Percentiles rank a stretch among this genome's conserved stretches.
Conservation (phyloP, 306 rosid genomes). For the Leucaena leucocephala region DNA sequence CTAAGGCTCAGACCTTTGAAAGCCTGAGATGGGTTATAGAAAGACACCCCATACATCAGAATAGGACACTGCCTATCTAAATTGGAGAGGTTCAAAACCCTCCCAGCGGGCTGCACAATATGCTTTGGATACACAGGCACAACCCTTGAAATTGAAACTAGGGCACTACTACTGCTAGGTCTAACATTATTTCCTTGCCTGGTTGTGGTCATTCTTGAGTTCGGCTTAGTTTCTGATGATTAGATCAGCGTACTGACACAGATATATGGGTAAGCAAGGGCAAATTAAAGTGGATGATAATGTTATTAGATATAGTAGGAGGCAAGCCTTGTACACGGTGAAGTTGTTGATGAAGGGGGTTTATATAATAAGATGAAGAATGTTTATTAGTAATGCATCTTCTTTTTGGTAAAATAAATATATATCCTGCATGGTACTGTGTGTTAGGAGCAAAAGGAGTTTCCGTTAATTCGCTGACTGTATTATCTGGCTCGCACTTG, state of each 20-base stretch:
- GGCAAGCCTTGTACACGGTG: not conserved
- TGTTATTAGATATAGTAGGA: not conserved
- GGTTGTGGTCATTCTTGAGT: conserved; percentile 41
- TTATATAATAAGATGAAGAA: conserved; percentile 9
- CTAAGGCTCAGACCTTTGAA: conserved; percentile 25
- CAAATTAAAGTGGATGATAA: conserved; percentile 15
- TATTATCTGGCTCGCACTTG: conserved; percentile 59
- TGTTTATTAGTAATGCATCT: conserved; percentile 27
- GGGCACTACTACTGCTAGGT: conserved; percentile 16
- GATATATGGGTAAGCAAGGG: not conserved
- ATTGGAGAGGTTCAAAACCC: conserved; percentile 62
- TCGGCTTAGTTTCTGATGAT: conserved; percentile 4
- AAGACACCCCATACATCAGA: conserved; percentile 69
- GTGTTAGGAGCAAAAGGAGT: conserved; percentile 30
- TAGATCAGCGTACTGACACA: not conserved
- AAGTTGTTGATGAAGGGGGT: conserved; percentile 19
- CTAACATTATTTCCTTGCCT: conserved; percentile 34
- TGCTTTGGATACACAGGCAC: conserved; percentile 55
- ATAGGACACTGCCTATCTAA: conserved; percentile 79
- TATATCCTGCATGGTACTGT: conserved; percentile 64
- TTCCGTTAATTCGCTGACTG: conserved; percentile 30
- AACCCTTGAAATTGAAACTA: conserved; percentile 51
- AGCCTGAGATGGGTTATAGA: conserved; percentile 43
- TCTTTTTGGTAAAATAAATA: conserved; percentile 4
- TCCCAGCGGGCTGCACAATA: conserved; percentile 42